Base-by-base conservation (phyloP, 139 green algal genomes). In the Edaphochlamys debaryana region DNA sequence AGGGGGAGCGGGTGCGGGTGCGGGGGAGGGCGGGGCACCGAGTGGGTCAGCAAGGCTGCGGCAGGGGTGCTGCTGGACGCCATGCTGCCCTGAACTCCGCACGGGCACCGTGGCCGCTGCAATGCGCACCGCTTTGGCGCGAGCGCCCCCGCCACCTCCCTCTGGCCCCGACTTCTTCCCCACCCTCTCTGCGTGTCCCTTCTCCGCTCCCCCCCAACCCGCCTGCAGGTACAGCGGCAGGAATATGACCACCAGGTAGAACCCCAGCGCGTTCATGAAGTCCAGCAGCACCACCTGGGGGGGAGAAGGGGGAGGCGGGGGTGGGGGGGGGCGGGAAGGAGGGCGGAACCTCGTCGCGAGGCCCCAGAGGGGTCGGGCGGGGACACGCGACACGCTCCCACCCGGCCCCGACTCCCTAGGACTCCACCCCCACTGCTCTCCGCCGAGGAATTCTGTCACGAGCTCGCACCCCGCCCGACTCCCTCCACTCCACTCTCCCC, bases 201-300 rank as follows among this genome's bases (percentile, higher is more conserved):
- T n/a, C 34, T 25, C 67, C 25, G 2, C 37, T 8, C 30, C 29
- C 69, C 69, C 4, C 40, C 40, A 17, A 2, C 70, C 6, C 73
- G 79, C 85, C 85, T 89, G 85, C 66, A 90, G 79, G 76, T 83
- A 90, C 17, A 79, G 60, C 25, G 86, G 86, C 75, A 87, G 56
- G 80, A 87, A 90, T 29, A 90, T 87, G 60, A 87, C 86, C 20
- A 85, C 38, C 23, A 87, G 80, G 80, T 87, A 90, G 80, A 90
- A 90, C 36, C 86, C 86, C 25, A 87, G 32, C 23, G 86, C 86
- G 41, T 63, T 85, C 68, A 90, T 66, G 38, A 85, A 87, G 69
- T 90, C 86, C 8, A 90, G 52, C 56, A 84, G 62, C 32, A 89
- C 45, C 23, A 89, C 85, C 58, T 63, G 74, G 4, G 25, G 32